Evolutionary conservation across 1,284 basidiomycete species (phyloP).

Genomic region (Ustilago cynodontis): DNA sequence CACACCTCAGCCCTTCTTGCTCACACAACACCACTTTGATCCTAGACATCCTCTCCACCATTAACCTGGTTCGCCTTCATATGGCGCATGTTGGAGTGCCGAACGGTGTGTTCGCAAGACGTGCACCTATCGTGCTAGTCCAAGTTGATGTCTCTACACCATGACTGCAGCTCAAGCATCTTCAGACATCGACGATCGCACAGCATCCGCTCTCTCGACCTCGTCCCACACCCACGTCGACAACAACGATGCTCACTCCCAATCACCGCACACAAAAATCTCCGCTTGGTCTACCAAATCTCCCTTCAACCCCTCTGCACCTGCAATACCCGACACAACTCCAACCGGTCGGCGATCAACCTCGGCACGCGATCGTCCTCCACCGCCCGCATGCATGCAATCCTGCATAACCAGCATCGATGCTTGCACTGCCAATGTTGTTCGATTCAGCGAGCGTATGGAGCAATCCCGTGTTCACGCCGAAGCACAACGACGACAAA

Average conservation of each 20-base stretch:
- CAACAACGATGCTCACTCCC: constrained; percentile 3
- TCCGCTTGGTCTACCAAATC: constrained; percentile 5
- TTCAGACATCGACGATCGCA: constrained; percentile 25
- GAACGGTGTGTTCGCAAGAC: background rate
- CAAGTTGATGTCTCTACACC: background rate
- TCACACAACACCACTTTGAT: no score
- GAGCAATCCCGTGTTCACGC: constrained; percentile 30
- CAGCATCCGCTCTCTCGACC: constrained; percentile 26
- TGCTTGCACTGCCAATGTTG: constrained; percentile 38
- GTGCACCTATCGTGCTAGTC: no score
- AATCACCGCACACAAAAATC: constrained; percentile 26
- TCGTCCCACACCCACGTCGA: constrained; percentile 44
- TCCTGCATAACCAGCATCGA: constrained; percentile 45
- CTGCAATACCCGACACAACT: constrained; percentile 5
- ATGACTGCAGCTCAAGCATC: constrained; percentile 19
- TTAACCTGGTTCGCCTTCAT: no score
- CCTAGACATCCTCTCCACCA: background rate
- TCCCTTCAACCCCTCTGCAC: background rate
- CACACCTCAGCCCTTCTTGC: no score
- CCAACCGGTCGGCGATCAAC: background rate
- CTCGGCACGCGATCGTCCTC: constrained; percentile 12
- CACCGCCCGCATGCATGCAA: constrained; percentile 53
- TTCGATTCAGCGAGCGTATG: constrained; percentile 52
- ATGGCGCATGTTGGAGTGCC: no score
- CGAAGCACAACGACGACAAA: constrained; percentile 26